Conservation (phyloP, 2,329 filamentous ascomycete species). For the Pseudogymnoascus sp. region DNA sequence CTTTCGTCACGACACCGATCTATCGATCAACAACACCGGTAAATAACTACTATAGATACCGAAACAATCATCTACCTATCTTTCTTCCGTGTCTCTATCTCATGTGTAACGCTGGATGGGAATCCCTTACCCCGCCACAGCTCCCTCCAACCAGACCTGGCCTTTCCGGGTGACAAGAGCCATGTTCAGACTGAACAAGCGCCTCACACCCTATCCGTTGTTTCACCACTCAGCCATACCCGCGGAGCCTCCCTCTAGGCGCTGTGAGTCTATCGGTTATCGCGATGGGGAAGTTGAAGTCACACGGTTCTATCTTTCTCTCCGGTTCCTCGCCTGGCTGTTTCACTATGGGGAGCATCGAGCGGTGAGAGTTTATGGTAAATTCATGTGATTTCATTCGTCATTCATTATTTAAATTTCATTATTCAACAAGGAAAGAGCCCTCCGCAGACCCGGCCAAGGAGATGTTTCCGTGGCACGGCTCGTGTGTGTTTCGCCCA, state of each 20-base stretch:
- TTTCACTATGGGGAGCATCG: neutral
- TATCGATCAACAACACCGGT: neutral
- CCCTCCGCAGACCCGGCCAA: neutral
- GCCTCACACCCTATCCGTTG: slow-evolving; percentile 3
- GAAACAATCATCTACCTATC: neutral
- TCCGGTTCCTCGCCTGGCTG: neutral
- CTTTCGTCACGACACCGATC: neutral
- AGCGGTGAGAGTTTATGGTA: slow-evolving; percentile 5
- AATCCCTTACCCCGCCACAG: neutral
- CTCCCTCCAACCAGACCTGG: neutral
- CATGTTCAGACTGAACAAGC: slow-evolving; percentile 2
- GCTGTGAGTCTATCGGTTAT: neutral
- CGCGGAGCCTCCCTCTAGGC: slow-evolving; percentile 5
- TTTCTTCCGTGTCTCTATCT: neutral
- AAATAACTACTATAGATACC: neutral
- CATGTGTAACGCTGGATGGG: neutral
- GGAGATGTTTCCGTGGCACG: neutral
- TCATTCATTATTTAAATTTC: slow-evolving; percentile 7
- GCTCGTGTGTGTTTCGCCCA: neutral
- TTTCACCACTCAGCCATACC: neutral
- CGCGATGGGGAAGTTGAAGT: neutral
- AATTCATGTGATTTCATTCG: slow-evolving; percentile 6
- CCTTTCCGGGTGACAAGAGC: neutral
- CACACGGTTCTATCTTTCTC: neutral
- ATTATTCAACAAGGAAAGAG: neutral